Evolutionary conservation across 345 rosid genomes (phyloP), one percentile per base, ranked within the genome.

Genomic region (Stellera chamaejasme): DNA sequence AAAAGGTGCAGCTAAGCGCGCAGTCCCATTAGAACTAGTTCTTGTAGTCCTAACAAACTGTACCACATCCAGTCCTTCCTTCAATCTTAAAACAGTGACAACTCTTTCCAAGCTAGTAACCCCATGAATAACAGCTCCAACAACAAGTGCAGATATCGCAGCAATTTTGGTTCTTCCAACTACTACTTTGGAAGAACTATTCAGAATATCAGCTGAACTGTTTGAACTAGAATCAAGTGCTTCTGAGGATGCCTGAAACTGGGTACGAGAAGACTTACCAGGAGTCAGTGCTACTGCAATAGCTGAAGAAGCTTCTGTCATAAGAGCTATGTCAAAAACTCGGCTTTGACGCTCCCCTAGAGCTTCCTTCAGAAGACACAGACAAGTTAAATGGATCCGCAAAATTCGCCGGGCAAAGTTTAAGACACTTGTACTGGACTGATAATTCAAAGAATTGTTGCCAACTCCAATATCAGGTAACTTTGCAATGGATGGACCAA

Each of bases 261-360:
- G 99, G 63, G 62, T 75, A 49, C 99, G 87, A 43, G 96, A 85
- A 62, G 83, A 75, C 79, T 94, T 94, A 54, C 80, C 85, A 52
- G 95, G 87, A 59, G 78, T 13, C 63, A 78, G 78, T 27, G 68
- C 88, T 68, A 59, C 72, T 56, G 90, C 73, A 61, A 94, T 88
- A 55, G 90, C 82, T 63, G 87, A 63, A 52, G 86, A 83, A 65
- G 90, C 88, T 77, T 94, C 99, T 41, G 85, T 78, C 50, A 93
- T 97, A 69, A 90, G 90, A 66, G 97, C 99, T 64, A 94, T 81
- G 81, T 94, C 99, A 75, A 90, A 87, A 56, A 79, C 95, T 62
- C 90, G 83, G 69, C 87, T 82, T 63, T 90, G 97, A 70, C 97
- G 97, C 67, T 90, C 97, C 62, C 97, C 99, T 71, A 94, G 84